Evolutionary conservation across 345 rosid species (phyloP), one percentile per base, ranked within the genome.

Genomic region (Barbarea vulgaris): DNA sequence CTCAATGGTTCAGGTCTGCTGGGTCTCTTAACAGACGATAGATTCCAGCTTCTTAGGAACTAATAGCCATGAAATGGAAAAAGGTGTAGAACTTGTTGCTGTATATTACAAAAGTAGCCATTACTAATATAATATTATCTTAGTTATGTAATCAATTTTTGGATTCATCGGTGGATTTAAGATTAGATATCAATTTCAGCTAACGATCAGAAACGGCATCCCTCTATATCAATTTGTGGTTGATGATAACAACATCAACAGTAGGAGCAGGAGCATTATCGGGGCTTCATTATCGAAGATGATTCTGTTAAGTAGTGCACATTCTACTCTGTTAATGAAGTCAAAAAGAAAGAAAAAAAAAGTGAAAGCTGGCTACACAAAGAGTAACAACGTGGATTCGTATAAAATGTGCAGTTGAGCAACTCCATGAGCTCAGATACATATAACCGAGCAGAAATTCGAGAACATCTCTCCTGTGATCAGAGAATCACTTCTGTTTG

Each of bases 351-450:
- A n/a, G n/a, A n/a, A n/a, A 90, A 76, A 75, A 94, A 85, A 83
- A 72, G 78, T 42, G 84, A 88, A 41, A 80, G 91, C 79, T 90
- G 97, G 99, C 85, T 87, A 70, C 79, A 80, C 65, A 90, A 83
- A 77, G 87, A 52, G 83, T 87, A 87, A 76, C 77, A 79, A 36
- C 53, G 83, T 18, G 82, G 84, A 42, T 86, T 75, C 34, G 82
- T 67, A 37, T 85, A 81, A 75, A 89, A 85, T 64, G 77, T 82
- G 99, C 83, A 69, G 80, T 69, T 87, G 31, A 73, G 64, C 24
- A 77, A 83, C 44, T 55, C 80, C 42, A 56, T 67, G 60, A 76
- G 33, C 58, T 50, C 76, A 69, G 83, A 81, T 47, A n/a, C n/a
- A n/a, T n/a, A 48, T 65, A 27, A 57, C 81, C 4, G 80, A 73